Base-by-base conservation (phyloP, 805 yeast genomes). In the Candida vaughaniae region DNA sequence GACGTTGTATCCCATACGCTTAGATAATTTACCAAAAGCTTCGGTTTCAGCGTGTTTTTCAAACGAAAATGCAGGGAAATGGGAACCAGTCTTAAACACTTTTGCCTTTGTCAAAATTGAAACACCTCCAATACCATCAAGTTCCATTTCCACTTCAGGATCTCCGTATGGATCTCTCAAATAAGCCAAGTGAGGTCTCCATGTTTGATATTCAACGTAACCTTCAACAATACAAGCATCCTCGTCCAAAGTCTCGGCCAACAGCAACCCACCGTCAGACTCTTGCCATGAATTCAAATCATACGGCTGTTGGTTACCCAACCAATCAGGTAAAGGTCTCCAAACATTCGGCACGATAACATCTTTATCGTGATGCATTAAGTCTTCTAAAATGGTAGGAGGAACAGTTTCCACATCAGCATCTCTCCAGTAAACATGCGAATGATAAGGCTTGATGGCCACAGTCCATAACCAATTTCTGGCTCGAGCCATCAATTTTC, bases 221-320 rank as follows among this genome's bases (percentile, higher is more conserved):
- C 99, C 99, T 65, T 91, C 99, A 10, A 91, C 99, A 41, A 91
- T 90, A 38, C 91, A 95, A 1, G 95, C 95, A 63, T 91, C 96
- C 60, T 90, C 98, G 54, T 84, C 91, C 39, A 91, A 69, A 3
- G 69, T 58, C 27, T 79, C 79, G 20, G 96, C 96, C 47, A 85
- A 59, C 55, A 81, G 85, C 38, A 83, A 58, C 1, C 90, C 95
- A 42, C 89, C 93, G 49, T 82, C 90, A 42, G 84, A 76, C 58
- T 85, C 95, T 53, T 80, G 86, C 95, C 93, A 85, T 20, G 90
- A 82, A 60, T 85, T 85, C 55, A 85, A 69, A 62, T 85, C 95
- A 53, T 85, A 85, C 2, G 95, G 91, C 56, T 85, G 95, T 53
- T 83, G 88, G 55, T 79, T 79, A 15, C 90, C 91, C 41, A 85